A percentile compares a stretch with the other conserved stretches of the same genome.
phyloP scores from a whole-genome alignment of 495 filamentous ascomycete genomes.

The Trichoderma asperelloides region DNA sequence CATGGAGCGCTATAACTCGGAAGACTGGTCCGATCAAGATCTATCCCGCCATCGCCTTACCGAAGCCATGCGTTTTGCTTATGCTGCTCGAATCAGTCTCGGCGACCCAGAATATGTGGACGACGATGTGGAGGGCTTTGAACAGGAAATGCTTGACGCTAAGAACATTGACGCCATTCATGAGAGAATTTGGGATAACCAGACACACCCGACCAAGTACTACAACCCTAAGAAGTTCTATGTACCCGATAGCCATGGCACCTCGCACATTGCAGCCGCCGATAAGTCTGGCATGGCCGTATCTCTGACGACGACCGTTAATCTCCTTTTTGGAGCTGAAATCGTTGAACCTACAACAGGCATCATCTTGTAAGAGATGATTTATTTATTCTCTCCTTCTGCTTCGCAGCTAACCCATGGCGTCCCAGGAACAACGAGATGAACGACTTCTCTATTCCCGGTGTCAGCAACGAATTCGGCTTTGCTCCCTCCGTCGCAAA shows the following conservation, averaged over 20 bases:
- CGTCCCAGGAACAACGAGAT: slow-evolving; percentile 69
- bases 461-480: slow-evolving; percentile 66
- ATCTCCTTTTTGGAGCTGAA: slow-evolving; percentile 71
- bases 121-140: slow-evolving; percentile 40
- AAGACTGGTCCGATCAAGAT: slow-evolving; percentile 21
- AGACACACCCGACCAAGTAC: slow-evolving; percentile 56
- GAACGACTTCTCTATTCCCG: slow-evolving; percentile 85
- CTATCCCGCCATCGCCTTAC: slow-evolving; percentile 68
- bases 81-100: slow-evolving; percentile 58
- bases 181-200: slow-evolving; percentile 56
- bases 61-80: slow-evolving; percentile 82
- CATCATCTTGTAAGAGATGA: slow-evolving; percentile 44
- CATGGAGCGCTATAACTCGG: slow-evolving; percentile 57
- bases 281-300: slow-evolving; percentile 63
- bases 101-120: slow-evolving; percentile 70
- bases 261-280: slow-evolving; percentile 63
- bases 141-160: slow-evolving; percentile 50
- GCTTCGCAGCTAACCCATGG: neutral
- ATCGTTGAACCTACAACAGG: slow-evolving; percentile 73
- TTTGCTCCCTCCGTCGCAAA: slow-evolving; percentile 72
- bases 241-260: slow-evolving; percentile 48
- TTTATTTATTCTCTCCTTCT: slow-evolving; percentile 15
- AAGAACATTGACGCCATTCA: slow-evolving; percentile 50
- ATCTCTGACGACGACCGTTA: slow-evolving; percentile 72
- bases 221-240: slow-evolving; percentile 52